phyloP scores from a whole-genome alignment of 176 grass and related monocot genomes.

The Coix lacrymajobi region DNA sequence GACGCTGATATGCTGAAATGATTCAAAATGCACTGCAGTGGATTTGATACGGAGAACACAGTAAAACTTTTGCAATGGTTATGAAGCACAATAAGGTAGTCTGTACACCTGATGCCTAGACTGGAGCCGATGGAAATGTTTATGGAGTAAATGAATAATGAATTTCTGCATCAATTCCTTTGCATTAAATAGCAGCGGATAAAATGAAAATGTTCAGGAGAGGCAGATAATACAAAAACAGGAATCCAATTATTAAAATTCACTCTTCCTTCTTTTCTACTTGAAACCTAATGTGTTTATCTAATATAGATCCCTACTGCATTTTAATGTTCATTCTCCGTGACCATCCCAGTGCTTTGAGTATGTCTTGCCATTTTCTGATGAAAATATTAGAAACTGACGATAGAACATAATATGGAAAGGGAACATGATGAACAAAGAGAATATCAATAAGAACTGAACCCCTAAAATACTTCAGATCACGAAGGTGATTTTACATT shows the following conservation, averaged over 20 bases:
- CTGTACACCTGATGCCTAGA: neutral
- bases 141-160: neutral
- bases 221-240: neutral
- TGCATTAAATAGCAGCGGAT: neutral
- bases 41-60: constrained; percentile 5
- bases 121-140: neutral
- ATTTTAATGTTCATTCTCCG: constrained; percentile 7
- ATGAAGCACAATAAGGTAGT: constrained; percentile 3
- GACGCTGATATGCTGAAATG: constrained; percentile 1
- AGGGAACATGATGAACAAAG: neutral
- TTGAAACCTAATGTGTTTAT: neutral
- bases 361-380: neutral
- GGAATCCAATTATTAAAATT: neutral
- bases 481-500: neutral
- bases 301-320: neutral
- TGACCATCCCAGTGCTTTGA: neutral
- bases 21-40: neutral
- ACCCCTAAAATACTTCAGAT: constrained; percentile 4
- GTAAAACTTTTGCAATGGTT: neutral
- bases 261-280: neutral
- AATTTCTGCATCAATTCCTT: neutral
- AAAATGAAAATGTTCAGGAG: neutral
- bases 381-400: constrained; percentile 16
- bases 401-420: constrained; percentile 1
- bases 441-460: neutral